Evolutionary conservation across 768 basidiomycete genomes (phyloP), one percentile per base, ranked within the genome.

Genomic region (Cyclocybe cylindracea): DNA sequence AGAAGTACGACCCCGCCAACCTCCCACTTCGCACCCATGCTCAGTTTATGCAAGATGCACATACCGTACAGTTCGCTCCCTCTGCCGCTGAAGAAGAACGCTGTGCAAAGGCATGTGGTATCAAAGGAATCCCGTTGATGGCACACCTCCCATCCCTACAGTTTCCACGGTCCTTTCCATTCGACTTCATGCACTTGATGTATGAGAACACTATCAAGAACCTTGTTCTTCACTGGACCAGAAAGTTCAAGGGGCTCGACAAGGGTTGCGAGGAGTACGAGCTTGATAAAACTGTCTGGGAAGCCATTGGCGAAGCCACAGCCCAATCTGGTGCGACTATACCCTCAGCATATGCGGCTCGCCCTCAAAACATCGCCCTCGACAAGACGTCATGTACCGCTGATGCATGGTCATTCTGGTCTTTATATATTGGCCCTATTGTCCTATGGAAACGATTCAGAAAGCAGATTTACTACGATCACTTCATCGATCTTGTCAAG

Each of bases 201-300:
- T n/a, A n/a, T n/a, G n/a, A n/a, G n/a, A n/a, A n/a, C n/a, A n/a
- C n/a, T n/a, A n/a, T n/a, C n/a, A n/a, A n/a, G n/a, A n/a, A n/a
- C n/a, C n/a, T 80, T 4, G 55, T 78, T 10, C 36, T 54, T 2
- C 60, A 73, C 1, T 78, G 73, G 72, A 73, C 67, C 0, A 75
- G 75, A 0, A 50, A 61, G 2, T 78, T 67, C 62, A 78, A 78
- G 48, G 69, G 59, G 0, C 56, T 74, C 1, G 67, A 74, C 39
- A 35, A 56, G 4, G 69, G 69, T 0, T 29, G 7, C 4, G 69
- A 62, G 2, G 46, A 59, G 3, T 73, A 73, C 39, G 31, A 51
- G 2, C 19, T 59, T 0, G 16, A 44, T 2, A 7, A 36, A 3
- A 32, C 29, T 2, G 53, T 60, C 5, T 63, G 61, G 59, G 48